phyloP scores from a whole-genome alignment of 768 basidiomycete species.

The Hortiboletus campestris region DNA sequence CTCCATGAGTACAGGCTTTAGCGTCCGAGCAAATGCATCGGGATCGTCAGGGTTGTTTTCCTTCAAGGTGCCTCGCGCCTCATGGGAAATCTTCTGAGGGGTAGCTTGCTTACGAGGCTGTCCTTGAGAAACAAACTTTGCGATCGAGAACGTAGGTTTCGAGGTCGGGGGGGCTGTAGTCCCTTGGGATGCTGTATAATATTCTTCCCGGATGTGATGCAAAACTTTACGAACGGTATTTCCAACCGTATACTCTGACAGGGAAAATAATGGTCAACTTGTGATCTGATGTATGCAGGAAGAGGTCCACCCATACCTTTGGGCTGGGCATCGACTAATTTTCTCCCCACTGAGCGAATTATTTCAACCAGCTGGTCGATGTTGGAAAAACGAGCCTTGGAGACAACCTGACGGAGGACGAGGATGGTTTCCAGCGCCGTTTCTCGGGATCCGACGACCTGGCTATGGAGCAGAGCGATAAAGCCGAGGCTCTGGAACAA shows the following conservation, averaged over 20 bases:
- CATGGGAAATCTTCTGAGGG: slow-evolving; percentile 37
- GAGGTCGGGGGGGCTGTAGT: slow-evolving; percentile 37
- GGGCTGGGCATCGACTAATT: slow-evolving; percentile 87
- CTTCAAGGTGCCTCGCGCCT: slow-evolving; percentile 55
- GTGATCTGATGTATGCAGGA: slow-evolving; percentile 2
- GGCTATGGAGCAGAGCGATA: slow-evolving; percentile 45
- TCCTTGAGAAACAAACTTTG: slow-evolving; percentile 80
- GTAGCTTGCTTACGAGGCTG: slow-evolving; percentile 55
- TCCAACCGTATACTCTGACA: slow-evolving; percentile 86
- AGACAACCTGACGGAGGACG: slow-evolving; percentile 85
- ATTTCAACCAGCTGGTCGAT: slow-evolving; percentile 82
- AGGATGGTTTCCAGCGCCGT: slow-evolving; percentile 88
- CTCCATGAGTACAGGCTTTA: slow-evolving; percentile 95
- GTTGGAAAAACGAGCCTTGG: slow-evolving; percentile 80
- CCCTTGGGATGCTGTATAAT: slow-evolving; percentile 70
- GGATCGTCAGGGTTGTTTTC: slow-evolving; percentile 76
- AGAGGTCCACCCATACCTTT: slow-evolving; percentile 61
- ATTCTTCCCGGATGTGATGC: slow-evolving; percentile 94
- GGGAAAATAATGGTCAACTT: slow-evolving; percentile 5
- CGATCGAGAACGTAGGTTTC: slow-evolving; percentile 61
- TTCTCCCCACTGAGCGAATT: slow-evolving; percentile 76
- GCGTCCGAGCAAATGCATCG: slow-evolving; percentile 68
- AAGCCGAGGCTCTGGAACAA: slow-evolving; percentile 35
- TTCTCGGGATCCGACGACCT: slow-evolving; percentile 86
- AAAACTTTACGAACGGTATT: slow-evolving; percentile 93